Percentiles rank a stretch among this genome's conserved stretches.
Evolutionary conservation across 495 filamentous ascomycete genomes (phyloP).

Genomic region (Amorphotheca resinae): DNA sequence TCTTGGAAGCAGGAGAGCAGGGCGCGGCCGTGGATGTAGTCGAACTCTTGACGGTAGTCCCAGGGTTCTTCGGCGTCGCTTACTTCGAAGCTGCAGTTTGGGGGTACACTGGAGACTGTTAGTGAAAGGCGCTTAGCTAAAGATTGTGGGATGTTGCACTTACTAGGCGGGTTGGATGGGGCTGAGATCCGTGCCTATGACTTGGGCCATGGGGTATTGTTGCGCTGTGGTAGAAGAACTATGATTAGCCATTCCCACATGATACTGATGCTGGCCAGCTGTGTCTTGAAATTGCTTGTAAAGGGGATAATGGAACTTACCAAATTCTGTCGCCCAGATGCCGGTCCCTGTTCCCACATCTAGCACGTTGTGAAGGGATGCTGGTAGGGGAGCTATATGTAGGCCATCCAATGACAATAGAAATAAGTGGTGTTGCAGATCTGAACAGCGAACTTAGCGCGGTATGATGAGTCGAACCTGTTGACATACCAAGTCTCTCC

Average conservation of each 20-base stretch:
- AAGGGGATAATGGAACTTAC: constrained; percentile 6
- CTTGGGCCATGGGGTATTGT: constrained; percentile 19
- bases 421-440: constrained; percentile 33
- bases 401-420: constrained; percentile 3
- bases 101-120: constrained; percentile 8
- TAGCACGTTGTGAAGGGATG: constrained; percentile 10
- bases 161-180: constrained; percentile 35
- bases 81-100: constrained; percentile 25
- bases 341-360: constrained; percentile 20
- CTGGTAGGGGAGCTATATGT: constrained; percentile 8
- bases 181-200: constrained; percentile 37
- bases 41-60: constrained; percentile 22
- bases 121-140: not conserved
- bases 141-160: not conserved
- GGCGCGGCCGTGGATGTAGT: constrained; percentile 22
- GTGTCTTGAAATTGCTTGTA: not conserved
- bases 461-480: not conserved
- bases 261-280: too few relatives aligned
- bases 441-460: constrained; percentile 15
- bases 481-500: constrained; percentile 3
- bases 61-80: constrained; percentile 24
- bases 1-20: constrained; percentile 8
- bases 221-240: constrained; percentile 11
- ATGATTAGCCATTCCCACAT: too few relatives aligned
- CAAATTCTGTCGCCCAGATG: constrained; percentile 44